Base-by-base conservation (phyloP, 2,329 filamentous ascomycete genomes). In the Xylaria sp. region DNA sequence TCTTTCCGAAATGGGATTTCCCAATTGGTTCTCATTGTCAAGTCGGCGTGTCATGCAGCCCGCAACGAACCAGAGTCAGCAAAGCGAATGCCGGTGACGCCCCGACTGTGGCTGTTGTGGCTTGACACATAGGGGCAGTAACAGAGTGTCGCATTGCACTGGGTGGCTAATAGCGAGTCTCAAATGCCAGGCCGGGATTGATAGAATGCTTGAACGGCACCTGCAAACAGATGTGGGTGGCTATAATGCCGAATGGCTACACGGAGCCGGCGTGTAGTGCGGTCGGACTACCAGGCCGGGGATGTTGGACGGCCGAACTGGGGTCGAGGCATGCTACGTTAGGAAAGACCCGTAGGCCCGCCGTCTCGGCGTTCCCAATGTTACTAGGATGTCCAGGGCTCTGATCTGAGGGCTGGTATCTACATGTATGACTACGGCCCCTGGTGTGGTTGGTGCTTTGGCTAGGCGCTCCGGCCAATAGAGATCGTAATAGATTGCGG, bases 41-140 rank as follows among this genome's bases (percentile, higher is more conserved):
- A 34, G 2, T 44, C 51, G 23, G 18, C 41, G 23, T 34, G 12
- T 8, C 50, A 28, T 15, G 8, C 37, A 34, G 28, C 5, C 18
- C 25, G 18, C 32, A 13, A 44, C 37, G 10, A 41, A 25, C 32
- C 46, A 7, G 54, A 44, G 46, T n/a, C 28, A 41, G n/a, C 18
- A 18, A 28, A 9, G 13, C 32, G 8, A 3, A 15, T 39, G 62
- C 32, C 28, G 15, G 52, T 18, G 20, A 5, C 55, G 20, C n/a
- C 44, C 18, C 28, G 28, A 28, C 50, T 66, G 63, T 66, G 63
- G 63, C 57, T 46, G 39, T 28, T 48, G 63, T 66, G 63, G 63
- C 63, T 66, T 60, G 63, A 60, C 50, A 28, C 28, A 15, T 20
- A n/a, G 25, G 20, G 32, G 32, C 50, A 28, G 56, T 18, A 50